Evolutionary conservation across 2,329 filamentous ascomycete genomes (phyloP), one percentile per base, ranked within the genome.

Genomic region (Pezicula carpinea): DNA sequence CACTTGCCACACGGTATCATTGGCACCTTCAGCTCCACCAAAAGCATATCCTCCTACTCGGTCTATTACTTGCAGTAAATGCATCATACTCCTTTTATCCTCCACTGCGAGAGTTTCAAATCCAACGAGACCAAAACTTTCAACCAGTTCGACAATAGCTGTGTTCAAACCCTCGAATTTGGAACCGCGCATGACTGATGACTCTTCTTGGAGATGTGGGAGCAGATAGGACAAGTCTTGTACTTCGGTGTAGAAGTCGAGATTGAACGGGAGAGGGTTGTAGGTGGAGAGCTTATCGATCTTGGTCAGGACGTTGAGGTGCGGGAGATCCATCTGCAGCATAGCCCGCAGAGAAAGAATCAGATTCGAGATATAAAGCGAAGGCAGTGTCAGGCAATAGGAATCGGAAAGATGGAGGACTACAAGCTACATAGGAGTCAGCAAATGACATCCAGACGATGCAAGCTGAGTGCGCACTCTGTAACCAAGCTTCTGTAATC

Each of bases 171-270:
- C 82, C 43, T 83, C 78, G 63, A 95, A 97, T 63, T 95, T 96
- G 17, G 80, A 75, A 56, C 80, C 83, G 6, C 77, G 76, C 64
- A 85, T 68, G 5, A 75, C 77, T 0, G 88, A 82, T 2, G 85
- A 85, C 66, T 99, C 93, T 19, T 80, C 76, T 58, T 90, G 83
- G 35, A 99, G 80, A 50, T 84, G 76, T 1, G 90, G 89, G 1
- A 93, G 77, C 11, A 99, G 76, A 57, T 96, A 89, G 18, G 81
- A 80, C 4, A 99, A 78, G 60, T 96, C 90, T 67, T 99, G 91
- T 6, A 97, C 92, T 66, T 99, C 92, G 51, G 93, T 97, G 66
- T 97, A 99, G 68, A 85, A 99, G 55, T 96, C 91, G 50, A 99
- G 82, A 60, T 96, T 96, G 74, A 99, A 96, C 0, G 91, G 89